Base-by-base conservation (phyloP, 1,284 basidiomycete genomes). In the Coniophora puteana region DNA sequence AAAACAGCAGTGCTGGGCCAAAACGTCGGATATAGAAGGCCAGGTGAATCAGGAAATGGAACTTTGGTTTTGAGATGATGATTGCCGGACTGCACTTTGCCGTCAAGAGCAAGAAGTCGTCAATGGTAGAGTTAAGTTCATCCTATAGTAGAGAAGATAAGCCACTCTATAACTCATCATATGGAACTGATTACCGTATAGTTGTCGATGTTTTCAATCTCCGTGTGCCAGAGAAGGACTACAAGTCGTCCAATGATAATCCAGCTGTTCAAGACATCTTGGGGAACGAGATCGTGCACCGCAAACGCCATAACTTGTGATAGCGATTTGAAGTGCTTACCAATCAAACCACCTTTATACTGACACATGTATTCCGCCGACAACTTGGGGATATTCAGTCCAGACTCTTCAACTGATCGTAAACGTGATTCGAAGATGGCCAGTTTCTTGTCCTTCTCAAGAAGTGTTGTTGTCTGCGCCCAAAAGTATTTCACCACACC, bases 401-500 rank as follows among this genome's bases (percentile, higher is more conserved):
- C 46, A 7, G 34, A 27, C 8, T 27, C 23, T 12, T 30, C 25
- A 22, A 43, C 21, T 4, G 46, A 44, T 13, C 38, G n/a, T 8
- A 49, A 31, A n/a, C 46, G 38, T 5, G 31, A 22, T 10, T 48
- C 36, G 23, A 62, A 52, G 2, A 29, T 22, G 3, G 31, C 34
- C 16, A 54, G 42, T 2, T 41, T 10, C 1, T 49, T 40, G 1
- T 29, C 7, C 39, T 57, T 57, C 24, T 53, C 45, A 7, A 58
- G 25, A 5, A 48, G 29, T 17, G 20, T 45, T 0, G 57, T 42
- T 1, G 52, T 49, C 38, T 61, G 51, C 1, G 40, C 48, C 59
- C 58, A 61, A 31, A 57, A 52, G 33, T 63, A 63, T 40, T 63
- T 63, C 8, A 59, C 56, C 0, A 56, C 40, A 2, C 61, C 59